A percentile compares a stretch with the other conserved stretches of the same genome.
These are phyloP conservation scores for Saccharomycopsis hybrid DNA, from an alignment of 1,139 yeast species.

Conservation along the genomic window DNA sequence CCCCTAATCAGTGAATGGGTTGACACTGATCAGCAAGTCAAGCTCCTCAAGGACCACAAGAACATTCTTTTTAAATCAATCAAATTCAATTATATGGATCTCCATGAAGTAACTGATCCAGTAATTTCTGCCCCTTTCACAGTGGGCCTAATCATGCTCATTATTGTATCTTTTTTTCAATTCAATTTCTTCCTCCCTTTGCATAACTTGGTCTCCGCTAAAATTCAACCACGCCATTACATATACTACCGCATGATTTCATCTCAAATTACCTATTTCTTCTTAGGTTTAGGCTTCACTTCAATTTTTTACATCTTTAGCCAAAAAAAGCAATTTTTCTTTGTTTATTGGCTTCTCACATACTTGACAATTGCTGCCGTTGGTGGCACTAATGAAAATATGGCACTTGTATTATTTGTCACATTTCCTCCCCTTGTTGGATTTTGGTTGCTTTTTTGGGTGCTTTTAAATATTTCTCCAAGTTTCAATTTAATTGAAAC, in stretches of 20 bases:
- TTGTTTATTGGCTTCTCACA: constrained; percentile 41
- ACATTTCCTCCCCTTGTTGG: constrained; percentile 41
- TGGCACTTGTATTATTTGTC: constrained; percentile 35
- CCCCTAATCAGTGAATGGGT: constrained; percentile 15
- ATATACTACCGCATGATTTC: constrained; percentile 36
- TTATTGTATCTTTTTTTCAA: constrained; percentile 55
- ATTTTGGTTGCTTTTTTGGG: constrained; percentile 40
- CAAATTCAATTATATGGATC: constrained; percentile 37
- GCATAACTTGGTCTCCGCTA: constrained; percentile 36
- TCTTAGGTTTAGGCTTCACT: constrained; percentile 38
- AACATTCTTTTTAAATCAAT: constrained; percentile 8
- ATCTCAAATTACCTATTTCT: constrained; percentile 38
- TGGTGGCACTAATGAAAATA: constrained; percentile 45
- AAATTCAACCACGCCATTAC: constrained; percentile 35
- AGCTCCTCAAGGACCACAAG: constrained; percentile 7
- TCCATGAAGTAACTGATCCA: constrained; percentile 43
- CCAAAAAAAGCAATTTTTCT: constrained; percentile 33
- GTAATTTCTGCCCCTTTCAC: constrained; percentile 59
- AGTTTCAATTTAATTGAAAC: constrained; percentile 42
- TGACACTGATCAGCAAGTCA: constrained; percentile 3
- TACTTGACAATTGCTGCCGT: constrained; percentile 43
- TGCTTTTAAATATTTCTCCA: constrained; percentile 42
- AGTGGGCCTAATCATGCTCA: constrained; percentile 69
- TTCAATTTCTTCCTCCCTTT: constrained; percentile 43
- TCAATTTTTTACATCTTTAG: constrained; percentile 41